Evolutionary conservation across 1,284 basidiomycete species (phyloP), one percentile per base, ranked within the genome.

Genomic region (Fomitiporia mediterranea): DNA sequence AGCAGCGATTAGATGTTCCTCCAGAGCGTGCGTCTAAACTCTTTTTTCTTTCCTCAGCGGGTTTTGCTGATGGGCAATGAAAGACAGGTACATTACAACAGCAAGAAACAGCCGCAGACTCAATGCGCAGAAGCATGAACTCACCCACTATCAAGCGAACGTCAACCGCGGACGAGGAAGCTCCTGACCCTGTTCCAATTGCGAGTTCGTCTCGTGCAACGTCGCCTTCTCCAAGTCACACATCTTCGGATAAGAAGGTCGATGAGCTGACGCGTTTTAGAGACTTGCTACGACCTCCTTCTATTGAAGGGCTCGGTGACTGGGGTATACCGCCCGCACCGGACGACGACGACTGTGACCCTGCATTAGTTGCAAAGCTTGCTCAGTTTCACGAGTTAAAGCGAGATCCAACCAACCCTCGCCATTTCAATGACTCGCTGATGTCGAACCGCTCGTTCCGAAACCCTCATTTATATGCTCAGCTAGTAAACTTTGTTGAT

Each of bases 391-490:
- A 83, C 57, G 68, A 73, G 4, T 80, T 94, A 56, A 96, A 93
- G 69, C 73, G 67, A 48, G 77, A 85, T 60, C 67, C 78, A 2
- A 62, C 60, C 3, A 78, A 82, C 55, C 82, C 88, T n/a, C 86
- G 86, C 61, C 94, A 97, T 67, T 98, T 97, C 74, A 98, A 98
- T 69, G 91, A 94, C 67, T 90, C 90, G 0, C 80, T 99, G 34
- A 89, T 95, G 82, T 80, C 84, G 6, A 93, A 89, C 62, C 86
- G 91, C 25, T 83, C 91, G 0, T 98, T 98, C 71, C 86, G 92
- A 27, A 98, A 99, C 66, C 96, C 96, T 0, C 91, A 97, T 67
- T 82, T 98, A 9, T 96, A 96, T 69, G 78, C 89, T 2, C 92
- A 94, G 63, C 82, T 99, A 1, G 94, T 98, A 57, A 86, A 94